Percentiles rank a stretch among this genome's conserved stretches.
These are phyloP conservation scores for Hyaloperonospora arabidopsidis DNA, from an alignment of 352 stramenopile genomes.

Conservation along the genomic window DNA sequence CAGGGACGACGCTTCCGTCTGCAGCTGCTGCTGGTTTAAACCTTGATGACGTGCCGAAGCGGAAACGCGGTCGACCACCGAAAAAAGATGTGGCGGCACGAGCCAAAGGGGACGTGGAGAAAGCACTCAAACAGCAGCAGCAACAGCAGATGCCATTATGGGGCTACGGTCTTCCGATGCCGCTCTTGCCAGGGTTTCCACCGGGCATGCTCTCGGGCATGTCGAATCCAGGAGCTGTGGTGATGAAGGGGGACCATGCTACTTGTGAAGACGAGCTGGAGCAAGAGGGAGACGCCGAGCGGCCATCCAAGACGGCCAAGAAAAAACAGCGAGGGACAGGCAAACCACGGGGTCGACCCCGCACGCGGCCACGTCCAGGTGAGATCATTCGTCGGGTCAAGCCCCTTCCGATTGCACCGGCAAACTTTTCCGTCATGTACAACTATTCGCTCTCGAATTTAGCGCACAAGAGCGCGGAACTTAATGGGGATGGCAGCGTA, in stretches of 20 bases:
- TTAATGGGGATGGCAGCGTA: slow-evolving; percentile 24
- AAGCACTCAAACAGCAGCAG: slow-evolving; percentile 61
- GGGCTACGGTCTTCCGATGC: slow-evolving; percentile 51
- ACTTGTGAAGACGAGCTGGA: slow-evolving; percentile 20
- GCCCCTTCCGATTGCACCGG: slow-evolving; percentile 57
- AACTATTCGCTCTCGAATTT: slow-evolving; percentile 56
- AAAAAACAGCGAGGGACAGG: slow-evolving; percentile 71
- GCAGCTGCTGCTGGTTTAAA: slow-evolving; percentile 11
- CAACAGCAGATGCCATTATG: slow-evolving; percentile 64
- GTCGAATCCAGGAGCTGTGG: slow-evolving; percentile 25
- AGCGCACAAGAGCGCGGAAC: slow-evolving; percentile 44
- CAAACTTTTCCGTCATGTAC: slow-evolving; percentile 73
- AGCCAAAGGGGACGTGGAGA: slow-evolving; percentile 42
- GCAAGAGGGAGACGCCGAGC: slow-evolving; percentile 22
- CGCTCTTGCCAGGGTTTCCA: slow-evolving; percentile 38
- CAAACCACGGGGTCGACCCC: slow-evolving; percentile 58
- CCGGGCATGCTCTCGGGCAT: slow-evolving; percentile 28
- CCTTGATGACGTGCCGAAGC: slow-evolving; percentile 53
- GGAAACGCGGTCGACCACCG: slow-evolving; percentile 55
- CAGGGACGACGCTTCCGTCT: background rate
- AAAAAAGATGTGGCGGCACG: slow-evolving; percentile 57
- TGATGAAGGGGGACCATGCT: slow-evolving; percentile 23
- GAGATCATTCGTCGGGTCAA: slow-evolving; percentile 72
- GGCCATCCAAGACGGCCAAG: slow-evolving; percentile 44
- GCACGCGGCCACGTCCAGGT: slow-evolving; percentile 61